Conservation (phyloP, 2,329 filamentous ascomycete species). For the Fusarium sp. region DNA sequence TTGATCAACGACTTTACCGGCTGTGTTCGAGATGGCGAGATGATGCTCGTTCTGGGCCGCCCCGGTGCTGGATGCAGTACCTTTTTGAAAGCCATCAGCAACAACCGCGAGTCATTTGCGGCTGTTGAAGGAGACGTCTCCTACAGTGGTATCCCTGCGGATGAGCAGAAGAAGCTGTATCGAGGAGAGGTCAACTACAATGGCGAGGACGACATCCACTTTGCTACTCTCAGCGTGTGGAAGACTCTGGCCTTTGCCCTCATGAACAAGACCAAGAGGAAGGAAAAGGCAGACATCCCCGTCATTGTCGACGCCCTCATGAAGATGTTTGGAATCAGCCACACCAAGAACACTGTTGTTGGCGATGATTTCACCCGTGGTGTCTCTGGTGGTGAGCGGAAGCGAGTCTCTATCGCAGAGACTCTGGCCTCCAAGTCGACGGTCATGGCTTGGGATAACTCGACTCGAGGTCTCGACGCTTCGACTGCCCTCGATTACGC, state of each 20-base stretch:
- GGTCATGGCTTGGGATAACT: slow-evolving; percentile 84
- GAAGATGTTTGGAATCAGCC: slow-evolving; percentile 82
- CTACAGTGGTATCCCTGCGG: slow-evolving; percentile 78
- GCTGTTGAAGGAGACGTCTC: slow-evolving; percentile 75
- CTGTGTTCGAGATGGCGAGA: slow-evolving; percentile 51
- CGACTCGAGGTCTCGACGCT: slow-evolving; percentile 82
- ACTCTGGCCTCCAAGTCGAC: slow-evolving; percentile 79
- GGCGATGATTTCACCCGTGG: slow-evolving; percentile 80
- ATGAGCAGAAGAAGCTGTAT: slow-evolving; percentile 75
- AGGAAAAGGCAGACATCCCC: slow-evolving; percentile 71
- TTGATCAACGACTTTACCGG: slow-evolving; percentile 51
- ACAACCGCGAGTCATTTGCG: slow-evolving; percentile 74
- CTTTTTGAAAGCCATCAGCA: slow-evolving; percentile 80
- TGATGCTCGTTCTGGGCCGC: slow-evolving; percentile 67
- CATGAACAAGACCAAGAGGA: slow-evolving; percentile 79
- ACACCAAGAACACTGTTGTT: slow-evolving; percentile 79
- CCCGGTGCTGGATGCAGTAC: slow-evolving; percentile 82
- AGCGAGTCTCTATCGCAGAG: slow-evolving; percentile 83
- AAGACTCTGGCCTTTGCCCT: slow-evolving; percentile 82
- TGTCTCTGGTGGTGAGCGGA: slow-evolving; percentile 83
- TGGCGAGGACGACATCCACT: slow-evolving; percentile 80
- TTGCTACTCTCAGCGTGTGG: slow-evolving; percentile 80
- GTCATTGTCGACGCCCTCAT: slow-evolving; percentile 77
- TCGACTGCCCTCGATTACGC: slow-evolving; percentile 84
- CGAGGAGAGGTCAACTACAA: slow-evolving; percentile 84